A percentile compares a stretch with the other conserved stretches of the same genome.
These are phyloP conservation scores for Xylaria arbuscula DNA, from an alignment of 2,329 filamentous ascomycete genomes.

Conservation along the genomic window DNA sequence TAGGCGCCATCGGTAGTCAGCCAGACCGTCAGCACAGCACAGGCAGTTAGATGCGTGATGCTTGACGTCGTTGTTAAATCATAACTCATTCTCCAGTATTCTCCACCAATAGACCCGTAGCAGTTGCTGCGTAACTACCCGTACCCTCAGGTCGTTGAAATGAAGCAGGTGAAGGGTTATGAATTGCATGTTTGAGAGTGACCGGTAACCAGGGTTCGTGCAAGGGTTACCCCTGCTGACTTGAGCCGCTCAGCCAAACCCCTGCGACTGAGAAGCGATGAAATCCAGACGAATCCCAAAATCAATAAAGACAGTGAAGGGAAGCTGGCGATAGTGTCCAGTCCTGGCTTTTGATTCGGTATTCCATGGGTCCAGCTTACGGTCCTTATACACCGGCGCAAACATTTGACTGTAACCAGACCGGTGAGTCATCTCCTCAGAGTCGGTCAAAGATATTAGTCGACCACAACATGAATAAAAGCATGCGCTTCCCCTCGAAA, in stretches of 20 bases:
- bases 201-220: conserved; percentile 37
- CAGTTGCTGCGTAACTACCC: conserved; percentile 26
- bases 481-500: conserved; percentile 18
- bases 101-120: conserved; percentile 24
- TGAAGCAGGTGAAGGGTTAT: conserved; percentile 18
- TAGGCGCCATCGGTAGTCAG: conserved; percentile 28
- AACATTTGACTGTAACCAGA: conserved; percentile 34
- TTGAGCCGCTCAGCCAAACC: conserved; percentile 35
- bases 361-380: conserved; percentile 36
- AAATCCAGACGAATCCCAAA: conserved; percentile 13
- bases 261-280: conserved; percentile 16
- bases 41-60: conserved; percentile 15
- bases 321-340: conserved; percentile 24
- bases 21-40: conserved; percentile 31
- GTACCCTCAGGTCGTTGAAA: conserved; percentile 27
- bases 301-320: conserved; percentile 11
- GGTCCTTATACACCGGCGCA: conserved; percentile 34
- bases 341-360: conserved; percentile 31
- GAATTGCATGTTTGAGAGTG: conserved; percentile 29
- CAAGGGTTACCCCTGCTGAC: conserved; percentile 34
- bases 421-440: conserved; percentile 35
- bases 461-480: conserved; percentile 31
- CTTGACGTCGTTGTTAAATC: conserved; percentile 13
- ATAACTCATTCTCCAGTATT: conserved; percentile 5
- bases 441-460: conserved; percentile 35